Evolutionary conservation across 2,329 filamentous ascomycete genomes (phyloP).

Genomic region (Alternaria gansuensis): DNA sequence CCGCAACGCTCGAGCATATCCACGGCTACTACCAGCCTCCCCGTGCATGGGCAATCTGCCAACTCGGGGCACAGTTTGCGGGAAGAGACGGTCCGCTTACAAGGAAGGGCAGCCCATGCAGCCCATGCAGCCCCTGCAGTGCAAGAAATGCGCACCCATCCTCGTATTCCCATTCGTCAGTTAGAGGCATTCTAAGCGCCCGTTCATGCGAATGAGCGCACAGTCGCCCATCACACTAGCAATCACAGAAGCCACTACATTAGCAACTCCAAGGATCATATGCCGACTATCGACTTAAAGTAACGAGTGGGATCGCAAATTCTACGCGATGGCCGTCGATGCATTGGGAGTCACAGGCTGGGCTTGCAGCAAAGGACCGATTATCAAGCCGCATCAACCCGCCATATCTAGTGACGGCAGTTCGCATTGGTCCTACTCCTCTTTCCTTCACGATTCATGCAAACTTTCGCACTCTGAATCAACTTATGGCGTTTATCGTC

Average conservation of each 20-base stretch:
- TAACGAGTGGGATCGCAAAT: conserved; percentile 19
- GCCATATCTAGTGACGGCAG: conserved; percentile 17
- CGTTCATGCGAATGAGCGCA: conserved; percentile 18
- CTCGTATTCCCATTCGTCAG: conserved; percentile 20
- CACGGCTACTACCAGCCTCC: conserved; percentile 15
- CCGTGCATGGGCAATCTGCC: conserved; percentile 20
- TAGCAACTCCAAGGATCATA: neutral
- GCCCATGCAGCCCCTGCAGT: conserved; percentile 24
- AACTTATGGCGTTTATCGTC: conserved; percentile 10
- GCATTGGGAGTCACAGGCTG: conserved; percentile 23
- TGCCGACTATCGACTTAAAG: neutral
- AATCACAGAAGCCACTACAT: conserved; percentile 15
- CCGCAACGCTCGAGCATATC: conserved; percentile 20
- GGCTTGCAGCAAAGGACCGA: conserved; percentile 20
- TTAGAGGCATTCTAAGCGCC: conserved; percentile 27
- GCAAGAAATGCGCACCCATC: conserved; percentile 16
- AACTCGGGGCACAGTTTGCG: conserved; percentile 36
- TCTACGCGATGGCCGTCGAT: conserved; percentile 26
- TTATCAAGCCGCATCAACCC: conserved; percentile 23
- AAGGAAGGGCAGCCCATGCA: conserved; percentile 22
- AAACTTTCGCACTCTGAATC: conserved; percentile 5
- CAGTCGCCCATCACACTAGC: conserved; percentile 24
- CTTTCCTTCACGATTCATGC: conserved; percentile 16
- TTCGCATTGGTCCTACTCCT: conserved; percentile 23
- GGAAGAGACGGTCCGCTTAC: conserved; percentile 38